phyloP scores from a whole-genome alignment of 345 rosid species.

The Nasturtium officinale region DNA sequence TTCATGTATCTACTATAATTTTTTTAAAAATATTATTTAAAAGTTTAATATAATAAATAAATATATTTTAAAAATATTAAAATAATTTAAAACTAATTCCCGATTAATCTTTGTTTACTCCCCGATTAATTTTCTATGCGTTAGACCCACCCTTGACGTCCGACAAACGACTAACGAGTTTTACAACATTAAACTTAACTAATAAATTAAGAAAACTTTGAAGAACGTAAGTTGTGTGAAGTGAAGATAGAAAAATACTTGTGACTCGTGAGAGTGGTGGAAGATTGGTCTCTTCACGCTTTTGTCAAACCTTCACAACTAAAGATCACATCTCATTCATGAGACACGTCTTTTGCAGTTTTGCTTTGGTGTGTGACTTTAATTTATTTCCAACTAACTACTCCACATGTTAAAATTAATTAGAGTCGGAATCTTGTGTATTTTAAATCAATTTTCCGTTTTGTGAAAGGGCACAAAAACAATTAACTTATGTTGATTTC shows the following conservation, averaged over 20 bases:
- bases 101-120: no score
- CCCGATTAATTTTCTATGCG: no score
- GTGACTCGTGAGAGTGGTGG: conserved; percentile 1
- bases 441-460: neutral
- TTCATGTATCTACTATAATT: no score
- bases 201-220: neutral
- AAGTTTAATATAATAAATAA: no score
- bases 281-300: conserved; percentile 34
- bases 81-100: no score
- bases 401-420: neutral
- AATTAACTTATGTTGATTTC: neutral
- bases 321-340: conserved; percentile 18
- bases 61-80: no score
- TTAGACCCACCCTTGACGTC: no score
- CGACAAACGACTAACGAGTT: no score
- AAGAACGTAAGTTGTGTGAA: conserved; percentile 3
- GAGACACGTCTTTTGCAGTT: conserved; percentile 23
- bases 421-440: neutral
- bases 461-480: neutral
- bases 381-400: neutral
- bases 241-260: conserved; percentile 5
- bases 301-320: conserved; percentile 32
- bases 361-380: neutral
- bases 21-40: no score
- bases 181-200: no score